These are phyloP conservation scores for Ustilago loliicola DNA, from an alignment of 1,284 basidiomycete genomes.

Conservation along the genomic window DNA sequence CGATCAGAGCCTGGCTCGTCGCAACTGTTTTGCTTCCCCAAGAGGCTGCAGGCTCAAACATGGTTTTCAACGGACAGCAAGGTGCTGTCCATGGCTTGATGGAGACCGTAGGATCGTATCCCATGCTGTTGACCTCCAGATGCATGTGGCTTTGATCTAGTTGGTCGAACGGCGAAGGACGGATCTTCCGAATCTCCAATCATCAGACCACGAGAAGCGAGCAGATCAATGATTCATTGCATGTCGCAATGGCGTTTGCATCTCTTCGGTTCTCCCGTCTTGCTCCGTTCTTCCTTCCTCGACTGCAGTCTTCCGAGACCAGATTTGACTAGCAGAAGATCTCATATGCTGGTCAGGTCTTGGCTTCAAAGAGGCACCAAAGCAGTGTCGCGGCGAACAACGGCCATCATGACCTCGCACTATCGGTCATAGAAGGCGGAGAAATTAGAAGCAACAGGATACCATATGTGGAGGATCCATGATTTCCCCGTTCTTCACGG, in stretches of 20 bases:
- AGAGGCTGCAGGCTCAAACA: too few relatives aligned
- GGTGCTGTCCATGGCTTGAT: too few relatives aligned
- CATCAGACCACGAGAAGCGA: background rate
- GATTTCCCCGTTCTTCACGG: slow-evolving; percentile 15
- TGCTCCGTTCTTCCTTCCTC: background rate
- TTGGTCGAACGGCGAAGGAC: background rate
- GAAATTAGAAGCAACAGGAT: background rate
- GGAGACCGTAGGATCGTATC: too few relatives aligned
- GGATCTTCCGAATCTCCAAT: background rate
- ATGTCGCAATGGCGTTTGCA: background rate
- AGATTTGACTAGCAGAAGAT: too few relatives aligned
- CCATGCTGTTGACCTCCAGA: background rate
- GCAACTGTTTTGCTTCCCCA: too few relatives aligned
- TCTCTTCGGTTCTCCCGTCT: background rate
- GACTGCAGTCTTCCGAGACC: too few relatives aligned
- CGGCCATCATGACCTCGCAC: background rate
- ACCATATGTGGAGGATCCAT: slow-evolving; percentile 1
- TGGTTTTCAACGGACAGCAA: too few relatives aligned
- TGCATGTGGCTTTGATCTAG: background rate
- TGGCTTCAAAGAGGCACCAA: too few relatives aligned
- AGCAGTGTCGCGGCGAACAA: too few relatives aligned
- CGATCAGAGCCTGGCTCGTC: too few relatives aligned
- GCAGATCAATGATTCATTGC: too few relatives aligned
- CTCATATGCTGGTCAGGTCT: too few relatives aligned
- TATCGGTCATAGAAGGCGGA: slow-evolving; percentile 1